Evolutionary conservation across 495 filamentous ascomycete genomes (phyloP), one percentile per base, ranked within the genome.

Genomic region (Aspergillus panamensis): DNA sequence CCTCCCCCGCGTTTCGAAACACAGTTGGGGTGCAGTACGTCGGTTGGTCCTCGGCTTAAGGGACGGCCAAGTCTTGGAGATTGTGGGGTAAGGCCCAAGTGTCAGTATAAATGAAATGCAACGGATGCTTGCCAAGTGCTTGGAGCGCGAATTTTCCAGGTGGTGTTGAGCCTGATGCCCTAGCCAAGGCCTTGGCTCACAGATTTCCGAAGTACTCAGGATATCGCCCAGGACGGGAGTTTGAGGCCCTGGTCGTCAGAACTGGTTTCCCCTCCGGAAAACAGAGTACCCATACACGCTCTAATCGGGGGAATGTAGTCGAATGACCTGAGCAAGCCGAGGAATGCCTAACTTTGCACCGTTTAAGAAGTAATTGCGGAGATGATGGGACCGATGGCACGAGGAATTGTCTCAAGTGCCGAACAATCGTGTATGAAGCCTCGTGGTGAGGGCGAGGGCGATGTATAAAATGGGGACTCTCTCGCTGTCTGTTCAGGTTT

Each of bases 81-180:
- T 8, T 14, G 40, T 17, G 17, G 40, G 17, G 40, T 12, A 45
- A 16, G 29, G 30, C 2, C 33, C 0, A 20, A 42, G n/a, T 5
- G 8, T 8, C 8, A 14, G 17, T 16, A 57, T 40, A 30, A 31
- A 50, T 12, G 30, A 17, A 43, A 6, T 20, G 17, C 31, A 42
- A 32, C 25, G 19, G 31, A 2, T 16, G n/a, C 35, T 39, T 48
- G 54, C 54, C 54, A 57, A 57, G 54, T 57, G 33, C 7, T 43
- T 32, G 45, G 49, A 35, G 33, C 30, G 20, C n/a, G 13, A 25
- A 21, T 8, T 1, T 8, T 10, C 16, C 42, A 45, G 9, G 42
- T 20, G 37, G 50, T 57, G 45, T 39, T 14, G 35, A 45, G 16
- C 32, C 16, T 6, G 14, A 12, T 20, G 5, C 32, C 40, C 16